Evolutionary conservation across 2,329 filamentous ascomycete species (phyloP).

Genomic region (Hawksworthiomyces lignivorus): DNA sequence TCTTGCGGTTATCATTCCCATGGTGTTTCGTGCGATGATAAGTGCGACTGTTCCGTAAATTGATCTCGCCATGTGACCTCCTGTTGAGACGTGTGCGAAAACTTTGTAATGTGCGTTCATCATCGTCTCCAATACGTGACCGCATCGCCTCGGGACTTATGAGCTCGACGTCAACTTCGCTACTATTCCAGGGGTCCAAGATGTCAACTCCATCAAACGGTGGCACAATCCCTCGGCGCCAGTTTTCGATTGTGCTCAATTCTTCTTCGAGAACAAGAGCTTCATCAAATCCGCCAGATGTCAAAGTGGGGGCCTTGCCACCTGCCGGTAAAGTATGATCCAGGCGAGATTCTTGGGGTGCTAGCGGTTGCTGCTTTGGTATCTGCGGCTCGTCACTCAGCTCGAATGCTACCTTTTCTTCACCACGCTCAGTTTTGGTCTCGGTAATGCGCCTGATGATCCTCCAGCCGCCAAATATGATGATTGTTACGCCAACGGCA

Average conservation of each 20-base stretch:
- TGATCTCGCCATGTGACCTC: slow-evolving; percentile 16
- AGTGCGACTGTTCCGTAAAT: too few relatives aligned
- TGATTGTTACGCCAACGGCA: slow-evolving; percentile 85
- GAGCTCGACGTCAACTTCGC: slow-evolving; percentile 40
- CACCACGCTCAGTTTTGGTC: slow-evolving; percentile 22
- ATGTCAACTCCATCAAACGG: slow-evolving; percentile 35
- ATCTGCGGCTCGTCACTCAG: slow-evolving; percentile 15
- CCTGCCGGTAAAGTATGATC: background rate
- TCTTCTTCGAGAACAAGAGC: slow-evolving; percentile 51
- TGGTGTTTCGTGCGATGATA: too few relatives aligned
- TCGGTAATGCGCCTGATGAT: slow-evolving; percentile 80
- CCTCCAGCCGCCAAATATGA: slow-evolving; percentile 94
- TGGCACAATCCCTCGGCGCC: slow-evolving; percentile 48
- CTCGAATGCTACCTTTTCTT: slow-evolving; percentile 21
- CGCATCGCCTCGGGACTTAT: slow-evolving; percentile 49
- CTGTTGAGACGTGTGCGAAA: slow-evolving; percentile 19
- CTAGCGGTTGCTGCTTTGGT: background rate
- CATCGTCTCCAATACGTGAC: slow-evolving; percentile 29
- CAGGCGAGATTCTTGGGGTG: background rate
- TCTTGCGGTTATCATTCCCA: slow-evolving; percentile 10
- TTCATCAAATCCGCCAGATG: slow-evolving; percentile 36
- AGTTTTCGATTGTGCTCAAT: slow-evolving; percentile 50
- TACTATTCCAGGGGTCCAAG: background rate
- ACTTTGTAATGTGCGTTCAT: slow-evolving; percentile 23
- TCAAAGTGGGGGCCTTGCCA: background rate